A percentile compares a stretch with the other conserved stretches of the same genome.
Conservation (phyloP, 768 basidiomycete genomes). For the Auricularia sp. region DNA sequence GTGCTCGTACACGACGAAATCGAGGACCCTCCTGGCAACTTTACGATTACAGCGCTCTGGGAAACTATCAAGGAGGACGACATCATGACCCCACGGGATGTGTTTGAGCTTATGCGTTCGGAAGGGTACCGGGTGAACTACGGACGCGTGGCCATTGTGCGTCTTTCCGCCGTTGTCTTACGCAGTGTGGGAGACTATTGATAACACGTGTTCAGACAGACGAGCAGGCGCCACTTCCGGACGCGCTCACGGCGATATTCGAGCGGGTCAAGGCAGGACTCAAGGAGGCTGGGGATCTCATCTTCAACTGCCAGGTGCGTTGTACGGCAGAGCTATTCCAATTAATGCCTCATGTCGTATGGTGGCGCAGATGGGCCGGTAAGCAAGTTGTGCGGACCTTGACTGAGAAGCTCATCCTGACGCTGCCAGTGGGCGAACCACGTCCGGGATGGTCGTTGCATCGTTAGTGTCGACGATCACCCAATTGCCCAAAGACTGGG, state of each 20-base stretch:
- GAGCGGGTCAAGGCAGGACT: conserved; percentile 48
- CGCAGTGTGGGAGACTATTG: neutral
- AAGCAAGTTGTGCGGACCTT: neutral
- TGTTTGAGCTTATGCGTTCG: conserved; percentile 59
- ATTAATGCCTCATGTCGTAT: neutral
- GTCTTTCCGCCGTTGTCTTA: conserved; percentile 18
- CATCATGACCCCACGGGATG: conserved; percentile 81
- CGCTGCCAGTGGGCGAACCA: conserved; percentile 43
- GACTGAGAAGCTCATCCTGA: neutral
- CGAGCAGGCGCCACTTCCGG: conserved; percentile 92
- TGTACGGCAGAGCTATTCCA: conserved; percentile 30
- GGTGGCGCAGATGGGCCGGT: neutral
- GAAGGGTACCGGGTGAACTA: conserved; percentile 86
- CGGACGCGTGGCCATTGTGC: conserved; percentile 79
- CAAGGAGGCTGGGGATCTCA: conserved; percentile 60
- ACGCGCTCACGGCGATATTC: conserved; percentile 69
- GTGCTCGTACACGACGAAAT: conserved; percentile 93
- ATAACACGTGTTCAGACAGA: conserved; percentile 59
- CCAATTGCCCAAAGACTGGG: conserved; percentile 16
- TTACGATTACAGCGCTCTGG: conserved; percentile 91
- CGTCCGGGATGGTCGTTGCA: conserved; percentile 91
- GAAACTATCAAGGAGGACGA: conserved; percentile 73
- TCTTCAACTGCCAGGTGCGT: conserved; percentile 98
- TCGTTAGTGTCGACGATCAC: conserved; percentile 72
- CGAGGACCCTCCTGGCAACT: conserved; percentile 83